Conservation (phyloP, 371 early-diverging fungal species). For the Nematocida ironsii region DNA sequence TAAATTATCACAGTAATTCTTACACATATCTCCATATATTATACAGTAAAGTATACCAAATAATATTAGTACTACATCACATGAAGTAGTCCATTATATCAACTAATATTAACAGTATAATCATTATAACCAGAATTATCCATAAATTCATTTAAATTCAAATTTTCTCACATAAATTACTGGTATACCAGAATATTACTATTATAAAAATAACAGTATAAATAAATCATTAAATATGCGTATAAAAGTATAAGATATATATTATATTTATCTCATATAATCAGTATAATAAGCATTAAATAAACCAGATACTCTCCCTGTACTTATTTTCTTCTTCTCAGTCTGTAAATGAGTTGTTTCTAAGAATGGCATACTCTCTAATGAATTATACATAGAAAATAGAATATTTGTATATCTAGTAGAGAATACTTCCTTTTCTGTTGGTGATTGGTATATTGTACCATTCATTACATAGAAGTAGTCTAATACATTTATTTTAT, state of each 20-base stretch:
- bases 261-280: not conserved
- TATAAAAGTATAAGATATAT: not conserved
- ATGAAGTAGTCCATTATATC: too few relatives aligned
- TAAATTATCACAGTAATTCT: too few relatives aligned
- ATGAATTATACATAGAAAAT: constrained; percentile 48
- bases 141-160: too few relatives aligned
- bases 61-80: too few relatives aligned
- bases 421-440: constrained; percentile 49
- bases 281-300: constrained; percentile 46
- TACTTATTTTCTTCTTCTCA: constrained; percentile 32
- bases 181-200: too few relatives aligned
- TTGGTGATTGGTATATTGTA: constrained; percentile 57
- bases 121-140: too few relatives aligned
- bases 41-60: too few relatives aligned
- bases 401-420: constrained; percentile 52
- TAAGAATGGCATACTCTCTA: constrained; percentile 31
- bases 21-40: too few relatives aligned
- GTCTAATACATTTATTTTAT: constrained; percentile 40
- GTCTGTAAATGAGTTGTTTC: not conserved
- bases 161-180: too few relatives aligned
- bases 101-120: too few relatives aligned
- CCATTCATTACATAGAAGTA: constrained; percentile 56
- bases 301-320: constrained; percentile 14
- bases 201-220: too few relatives aligned
- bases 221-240: too few relatives aligned